phyloP scores from a whole-genome alignment of 2,329 filamentous ascomycete species.

The Fusarium sp. region DNA sequence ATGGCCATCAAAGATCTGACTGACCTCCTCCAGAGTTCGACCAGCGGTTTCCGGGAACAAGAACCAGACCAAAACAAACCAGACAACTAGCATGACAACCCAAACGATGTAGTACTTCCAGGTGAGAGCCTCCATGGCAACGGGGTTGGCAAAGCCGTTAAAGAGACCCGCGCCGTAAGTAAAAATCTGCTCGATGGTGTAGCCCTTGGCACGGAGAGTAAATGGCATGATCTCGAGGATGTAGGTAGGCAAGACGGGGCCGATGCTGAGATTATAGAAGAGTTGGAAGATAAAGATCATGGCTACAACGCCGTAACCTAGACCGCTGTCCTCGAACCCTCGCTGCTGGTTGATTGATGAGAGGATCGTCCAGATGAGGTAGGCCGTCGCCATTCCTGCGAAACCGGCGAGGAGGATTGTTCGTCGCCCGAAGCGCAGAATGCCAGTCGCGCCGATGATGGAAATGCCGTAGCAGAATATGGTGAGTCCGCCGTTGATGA shows the following conservation, averaged over 20 bases:
- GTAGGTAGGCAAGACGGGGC: conserved; percentile 1
- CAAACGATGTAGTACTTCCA: conserved; percentile 18
- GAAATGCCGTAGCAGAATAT: conserved; percentile 3
- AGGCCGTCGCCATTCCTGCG: neutral
- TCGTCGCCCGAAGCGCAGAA: conserved; percentile 1
- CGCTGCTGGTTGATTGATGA: conserved; percentile 13
- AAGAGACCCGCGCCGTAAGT: conserved; percentile 3
- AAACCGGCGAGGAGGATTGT: neutral
- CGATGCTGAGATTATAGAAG: conserved; percentile 15
- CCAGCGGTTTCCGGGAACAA: conserved; percentile 15
- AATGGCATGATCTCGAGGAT: conserved; percentile 15
- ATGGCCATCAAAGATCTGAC: neutral
- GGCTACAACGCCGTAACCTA: conserved; percentile 10
- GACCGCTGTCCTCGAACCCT: neutral
- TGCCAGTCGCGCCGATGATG: neutral
- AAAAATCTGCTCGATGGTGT: conserved; percentile 12
- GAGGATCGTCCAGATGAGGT: conserved; percentile 13
- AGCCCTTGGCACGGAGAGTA: conserved; percentile 12
- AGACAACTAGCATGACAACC: conserved; percentile 2
- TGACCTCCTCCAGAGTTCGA: conserved; percentile 7
- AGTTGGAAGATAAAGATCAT: conserved; percentile 19
- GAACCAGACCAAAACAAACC: conserved; percentile 1
- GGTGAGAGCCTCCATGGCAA: conserved; percentile 11
- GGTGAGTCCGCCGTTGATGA: conserved; percentile 13
- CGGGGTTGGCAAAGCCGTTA: conserved; percentile 12